Evolutionary conservation across 2,329 filamentous ascomycete species (phyloP).

Genomic region (Trichophyton simii): DNA sequence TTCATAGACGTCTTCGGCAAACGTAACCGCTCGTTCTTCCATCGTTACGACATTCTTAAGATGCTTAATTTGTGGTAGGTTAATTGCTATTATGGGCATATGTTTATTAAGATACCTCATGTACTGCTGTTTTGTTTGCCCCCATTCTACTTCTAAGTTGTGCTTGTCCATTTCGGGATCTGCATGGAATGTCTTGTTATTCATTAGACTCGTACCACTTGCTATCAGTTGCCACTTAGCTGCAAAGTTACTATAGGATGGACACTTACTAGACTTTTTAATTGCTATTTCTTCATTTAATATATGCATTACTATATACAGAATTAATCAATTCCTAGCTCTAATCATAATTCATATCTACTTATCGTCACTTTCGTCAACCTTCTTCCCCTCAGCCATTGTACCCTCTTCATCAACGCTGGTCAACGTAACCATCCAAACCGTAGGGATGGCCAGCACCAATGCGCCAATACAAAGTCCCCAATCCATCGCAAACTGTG

Average conservation of each 20-base stretch:
- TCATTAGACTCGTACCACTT: background rate
- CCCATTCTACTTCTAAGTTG: background rate
- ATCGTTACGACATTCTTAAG: slow-evolving; percentile 58
- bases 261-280: background rate
- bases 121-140: background rate
- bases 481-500: slow-evolving; percentile 37
- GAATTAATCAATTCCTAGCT: background rate
- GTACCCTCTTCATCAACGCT: slow-evolving; percentile 10
- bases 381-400: background rate
- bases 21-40: slow-evolving; percentile 59
- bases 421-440: slow-evolving; percentile 30
- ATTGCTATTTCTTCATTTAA: background rate
- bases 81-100: background rate
- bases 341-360: background rate
- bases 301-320: background rate
- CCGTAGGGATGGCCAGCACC: slow-evolving; percentile 32
- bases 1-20: slow-evolving; percentile 63
- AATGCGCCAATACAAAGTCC: slow-evolving; percentile 35
- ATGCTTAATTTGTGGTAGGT: slow-evolving; percentile 19
- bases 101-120: background rate
- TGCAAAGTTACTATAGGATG: background rate
- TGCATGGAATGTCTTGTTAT: background rate
- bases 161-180: background rate
- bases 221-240: background rate
- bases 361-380: background rate